phyloP scores from a whole-genome alignment of 306 rosid genomes.

The Datisca glomerata region DNA sequence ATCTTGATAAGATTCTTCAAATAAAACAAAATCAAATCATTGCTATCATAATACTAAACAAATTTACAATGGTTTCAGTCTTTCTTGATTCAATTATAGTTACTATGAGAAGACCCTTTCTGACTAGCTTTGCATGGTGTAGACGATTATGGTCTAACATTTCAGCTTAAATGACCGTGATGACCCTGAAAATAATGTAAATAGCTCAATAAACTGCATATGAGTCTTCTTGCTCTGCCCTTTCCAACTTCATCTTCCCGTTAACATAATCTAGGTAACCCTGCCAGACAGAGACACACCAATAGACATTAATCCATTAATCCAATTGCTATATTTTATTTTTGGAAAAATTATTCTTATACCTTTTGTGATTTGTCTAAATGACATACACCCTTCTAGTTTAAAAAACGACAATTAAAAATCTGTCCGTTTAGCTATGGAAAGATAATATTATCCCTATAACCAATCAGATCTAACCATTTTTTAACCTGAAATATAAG shows the following conservation, averaged over 20 bases:
- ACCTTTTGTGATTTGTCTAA: background rate
- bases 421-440: background rate
- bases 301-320: background rate
- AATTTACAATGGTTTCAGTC: background rate
- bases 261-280: conserved; percentile 70
- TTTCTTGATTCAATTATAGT: background rate
- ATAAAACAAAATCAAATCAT: too few relatives aligned
- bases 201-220: background rate
- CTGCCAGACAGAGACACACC: conserved; percentile 19
- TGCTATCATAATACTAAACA: too few relatives aligned
- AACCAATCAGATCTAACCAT: background rate
- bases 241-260: conserved; percentile 28
- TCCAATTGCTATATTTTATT: background rate
- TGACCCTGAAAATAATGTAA: background rate
- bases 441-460: background rate
- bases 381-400: background rate
- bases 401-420: background rate
- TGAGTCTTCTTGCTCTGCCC: conserved; percentile 11
- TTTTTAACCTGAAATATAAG: too few relatives aligned
- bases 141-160: too few relatives aligned
- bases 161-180: too few relatives aligned
- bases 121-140: too few relatives aligned
- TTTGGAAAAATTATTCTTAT: background rate
- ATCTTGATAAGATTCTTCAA: too few relatives aligned
- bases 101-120: too few relatives aligned